Evolutionary conservation across 106 monocot genomes (phyloP), one percentile per base, ranked within the genome.

Genomic region (Acanthochlamys bracteata): DNA sequence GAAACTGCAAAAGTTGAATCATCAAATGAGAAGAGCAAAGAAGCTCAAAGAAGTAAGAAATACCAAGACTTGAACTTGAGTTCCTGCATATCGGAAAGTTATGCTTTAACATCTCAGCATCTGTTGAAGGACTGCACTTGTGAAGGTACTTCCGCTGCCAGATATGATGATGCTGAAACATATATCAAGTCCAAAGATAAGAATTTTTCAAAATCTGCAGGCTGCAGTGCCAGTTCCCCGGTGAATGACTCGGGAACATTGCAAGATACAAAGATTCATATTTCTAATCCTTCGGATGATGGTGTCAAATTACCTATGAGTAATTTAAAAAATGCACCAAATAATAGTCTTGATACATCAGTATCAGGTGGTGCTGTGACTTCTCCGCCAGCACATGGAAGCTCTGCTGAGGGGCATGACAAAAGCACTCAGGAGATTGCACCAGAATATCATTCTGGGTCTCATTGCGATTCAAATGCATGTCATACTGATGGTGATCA

Each of bases 401-500:
- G 57, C 43, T 47, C 20, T 51, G 25, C 19, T 26, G 49, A 43
- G 71, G 69, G 41, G 66, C 62, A 14, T 64, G 69, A 26, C 17
- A 66, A 17, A 13, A 66, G 20, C 39, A 21, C 21, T 47, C 66
- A 27, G 23, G 67, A 72, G 49, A 51, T 66, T 73, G 63, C 60
- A 58, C 63, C 59, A 20, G 65, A 69, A 20, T 42, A 74, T 66
- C 61, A 51, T 72, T 57, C 63, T 39, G 71, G 63, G 4, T 60
- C 52, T 15, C 24, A 67, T n/a, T 39, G 61, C 69, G 45, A 70
- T 66, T 66, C 76, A 40, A 40, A 69, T 73, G 52, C 67, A 56
- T 75, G 66, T 64, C 70, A 77, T 55, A 62, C 41, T 78, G 76
- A 68, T 63, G 53, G 15, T 66, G 61, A 79, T 55, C 71, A 64